Evolutionary conservation across 208 protist species (phyloP).

Genomic region (Acanthamoeba pearcei): DNA sequence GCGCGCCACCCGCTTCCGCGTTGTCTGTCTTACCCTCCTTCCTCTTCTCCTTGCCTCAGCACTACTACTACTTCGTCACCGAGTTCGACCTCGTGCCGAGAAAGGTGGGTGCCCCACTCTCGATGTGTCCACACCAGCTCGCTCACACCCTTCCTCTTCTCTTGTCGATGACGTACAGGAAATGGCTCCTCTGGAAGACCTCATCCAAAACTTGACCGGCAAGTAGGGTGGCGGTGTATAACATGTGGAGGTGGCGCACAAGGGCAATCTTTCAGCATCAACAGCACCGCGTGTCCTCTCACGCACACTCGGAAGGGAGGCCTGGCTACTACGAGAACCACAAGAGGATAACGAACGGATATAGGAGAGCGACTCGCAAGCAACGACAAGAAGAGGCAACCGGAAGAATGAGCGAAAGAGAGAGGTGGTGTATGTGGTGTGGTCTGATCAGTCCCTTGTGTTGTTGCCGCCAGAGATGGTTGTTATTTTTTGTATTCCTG

Average conservation of each 20-base stretch:
- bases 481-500: too few species aligned
- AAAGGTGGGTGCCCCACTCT: constrained; percentile 86
- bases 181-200: constrained; percentile 88
- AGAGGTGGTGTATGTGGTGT: background rate
- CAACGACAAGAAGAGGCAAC: background rate
- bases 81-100: constrained; percentile 90
- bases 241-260: background rate
- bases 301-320: background rate
- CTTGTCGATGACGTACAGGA: constrained; percentile 79
- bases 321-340: background rate
- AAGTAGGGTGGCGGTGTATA: constrained; percentile 4
- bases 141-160: background rate
- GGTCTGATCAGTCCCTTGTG: background rate
- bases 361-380: too few species aligned
- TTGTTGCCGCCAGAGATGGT: background rate
- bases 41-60: constrained; percentile 81
- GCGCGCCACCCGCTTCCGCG: background rate
- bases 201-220: constrained; percentile 85
- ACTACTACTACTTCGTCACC: constrained; percentile 93
- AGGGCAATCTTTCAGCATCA: background rate
- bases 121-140: background rate
- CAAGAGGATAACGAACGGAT: background rate
- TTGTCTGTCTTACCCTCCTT: background rate
- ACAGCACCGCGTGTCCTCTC: background rate
- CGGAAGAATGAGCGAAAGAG: background rate